These are phyloP conservation scores for Aspergillus phoenicis DNA, from an alignment of 2,329 filamentous ascomycete species.

Conservation along the genomic window DNA sequence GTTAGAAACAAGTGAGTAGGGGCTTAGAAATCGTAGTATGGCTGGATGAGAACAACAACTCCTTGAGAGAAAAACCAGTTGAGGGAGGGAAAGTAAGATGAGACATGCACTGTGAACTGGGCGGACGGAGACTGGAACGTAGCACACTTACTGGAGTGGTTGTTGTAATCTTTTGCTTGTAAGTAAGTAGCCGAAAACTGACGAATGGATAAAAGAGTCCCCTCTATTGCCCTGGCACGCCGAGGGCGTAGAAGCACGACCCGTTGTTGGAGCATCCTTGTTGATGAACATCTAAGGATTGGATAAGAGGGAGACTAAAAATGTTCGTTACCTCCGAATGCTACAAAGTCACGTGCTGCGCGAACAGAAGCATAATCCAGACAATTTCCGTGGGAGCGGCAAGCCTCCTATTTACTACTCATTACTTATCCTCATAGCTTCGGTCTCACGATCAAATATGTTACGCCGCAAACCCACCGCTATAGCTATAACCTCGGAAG, in stretches of 20 bases:
- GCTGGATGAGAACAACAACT: background rate
- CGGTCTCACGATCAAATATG: conserved; percentile 37
- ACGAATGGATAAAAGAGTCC: conserved; percentile 22
- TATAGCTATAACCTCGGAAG: conserved; percentile 53
- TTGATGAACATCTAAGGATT: background rate
- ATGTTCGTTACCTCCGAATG: conserved; percentile 2
- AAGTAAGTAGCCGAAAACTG: conserved; percentile 30
- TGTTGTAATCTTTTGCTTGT: conserved; percentile 21
- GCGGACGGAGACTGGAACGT: background rate
- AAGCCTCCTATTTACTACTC: background rate
- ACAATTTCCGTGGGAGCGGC: too few species aligned
- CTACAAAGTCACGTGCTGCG: conserved; percentile 13
- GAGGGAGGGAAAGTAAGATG: background rate
- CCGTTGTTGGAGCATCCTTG: conserved; percentile 34
- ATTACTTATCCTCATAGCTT: background rate
- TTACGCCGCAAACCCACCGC: conserved; percentile 55
- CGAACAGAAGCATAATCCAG: background rate
- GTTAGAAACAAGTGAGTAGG: background rate
- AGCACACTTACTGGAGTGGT: conserved; percentile 31
- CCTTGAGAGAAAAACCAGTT: background rate
- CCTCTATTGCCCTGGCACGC: conserved; percentile 19
- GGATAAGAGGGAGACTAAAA: background rate
- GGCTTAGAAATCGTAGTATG: background rate
- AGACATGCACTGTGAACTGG: background rate
- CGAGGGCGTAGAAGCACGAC: conserved; percentile 8